Base-by-base conservation (phyloP, 192 early-diverging fungal species). In the Chytriomyces sp. region DNA sequence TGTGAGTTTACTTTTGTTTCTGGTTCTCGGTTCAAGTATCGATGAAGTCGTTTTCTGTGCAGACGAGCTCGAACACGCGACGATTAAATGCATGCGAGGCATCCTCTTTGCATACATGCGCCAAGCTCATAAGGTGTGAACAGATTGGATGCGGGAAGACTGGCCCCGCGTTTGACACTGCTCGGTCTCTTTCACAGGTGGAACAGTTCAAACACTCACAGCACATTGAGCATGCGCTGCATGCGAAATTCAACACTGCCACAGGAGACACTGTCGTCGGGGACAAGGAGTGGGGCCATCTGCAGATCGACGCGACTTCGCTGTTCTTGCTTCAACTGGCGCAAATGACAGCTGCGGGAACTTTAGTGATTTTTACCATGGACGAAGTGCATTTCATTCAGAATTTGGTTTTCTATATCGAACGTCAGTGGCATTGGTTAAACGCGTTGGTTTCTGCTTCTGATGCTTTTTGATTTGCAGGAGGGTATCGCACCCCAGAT, bases 381-480 rank as follows among this genome's bases (percentile, higher is more conserved):
- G 94, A 96, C 75, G 94, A 96, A 79, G 94, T 93, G 18, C 88
- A 92, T 71, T 93, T 93, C 47, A 82, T 96, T 45, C 94, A 96
- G 77, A 96, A 96, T 81, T 83, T 96, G 20, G 91, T 93, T 10
- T 96, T 94, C 79, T 96, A 96, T 78, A 92, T 96, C 50, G 94
- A 96, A 78, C 86, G 92, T 69, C 76, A 47, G 74, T 69, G 49
- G 24, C 20, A 46, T 28, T 1, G n/a, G 45, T 66, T 45, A 4
- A 35, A 35, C 35, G 35, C 20, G 59, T 50, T 85, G 69, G 16
- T 74, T 77, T 18, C 9, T 13, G 1, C 18, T 79, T 44, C 20
- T 45, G n/a, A 13, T 69, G 10, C 16, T 50, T 76, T 66, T 57
- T 76, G 45, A 45, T 18, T 48, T 50, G 47, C 64, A 83, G 78